Base-by-base conservation (phyloP, 805 yeast genomes). In the Metahyphopichia silvanorum region DNA sequence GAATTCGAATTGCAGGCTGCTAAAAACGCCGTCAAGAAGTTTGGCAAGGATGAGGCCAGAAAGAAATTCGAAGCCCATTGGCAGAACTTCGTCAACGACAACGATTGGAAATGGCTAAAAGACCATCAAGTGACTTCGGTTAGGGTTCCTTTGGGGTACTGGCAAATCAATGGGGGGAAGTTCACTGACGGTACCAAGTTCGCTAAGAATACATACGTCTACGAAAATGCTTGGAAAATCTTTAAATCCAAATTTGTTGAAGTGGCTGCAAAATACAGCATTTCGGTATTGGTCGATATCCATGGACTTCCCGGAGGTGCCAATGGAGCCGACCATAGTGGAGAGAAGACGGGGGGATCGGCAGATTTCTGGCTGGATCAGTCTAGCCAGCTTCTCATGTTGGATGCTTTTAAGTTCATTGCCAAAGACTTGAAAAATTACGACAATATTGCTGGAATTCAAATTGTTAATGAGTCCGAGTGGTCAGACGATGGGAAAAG, bases 291-390 rank as follows among this genome's bases (percentile, higher is more conserved):
- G 33, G 72, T 91, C 11, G 98, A 91, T 57, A 48, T 91, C 26
- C 98, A 93, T 58, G 97, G 84, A 0, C 57, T 91, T 7, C 97
- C 97, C 4, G 87, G 86, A 10, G 97, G 97, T 22, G 97, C 97
- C 16, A 91, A 93, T 50, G 73, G 78, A 1, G 83, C 80, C 20
- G 86, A 81, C 30, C 97, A 89, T 55, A 79, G 91, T 45, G 98
- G 98, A 7, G 80, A 78, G 32, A 44, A 48, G 21, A 32, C 39
- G 9, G 63, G 79, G 28, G 71, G 71, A 3, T 51, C 63, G 26
- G 78, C 91, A 2, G 83, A 69, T 8, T 81, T 86, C 46, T 87
- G 94, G 89, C 48, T 43, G 25, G 54, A 63, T 27, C 45, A 57
- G 21, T 48, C 66, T 17, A 48, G 68, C 29, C 71, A 71, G 39